These are phyloP conservation scores for Phyllosticta paracitricarpa DNA, from an alignment of 2,329 filamentous ascomycete species.

Conservation along the genomic window DNA sequence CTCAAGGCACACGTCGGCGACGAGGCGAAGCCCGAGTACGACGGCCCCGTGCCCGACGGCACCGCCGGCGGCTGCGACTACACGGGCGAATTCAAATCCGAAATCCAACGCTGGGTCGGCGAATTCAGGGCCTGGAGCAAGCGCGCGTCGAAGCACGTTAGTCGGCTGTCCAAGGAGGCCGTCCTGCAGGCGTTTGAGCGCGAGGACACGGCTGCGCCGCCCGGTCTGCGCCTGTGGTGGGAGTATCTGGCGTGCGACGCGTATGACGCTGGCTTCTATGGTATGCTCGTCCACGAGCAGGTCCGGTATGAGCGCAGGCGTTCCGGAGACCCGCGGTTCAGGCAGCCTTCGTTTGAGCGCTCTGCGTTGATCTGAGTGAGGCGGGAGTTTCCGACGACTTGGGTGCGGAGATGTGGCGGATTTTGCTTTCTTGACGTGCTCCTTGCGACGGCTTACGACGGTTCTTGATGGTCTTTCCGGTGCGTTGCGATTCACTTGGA, in stretches of 20 bases:
- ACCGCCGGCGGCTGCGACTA: conserved; percentile 13
- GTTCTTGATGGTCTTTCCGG: no score
- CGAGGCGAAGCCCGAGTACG: conserved; percentile 29
- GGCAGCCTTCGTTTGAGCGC: neutral
- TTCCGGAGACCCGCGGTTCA: neutral
- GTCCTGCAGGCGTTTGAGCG: conserved; percentile 31
- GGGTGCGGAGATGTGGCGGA: neutral
- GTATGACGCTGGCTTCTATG: conserved; percentile 34
- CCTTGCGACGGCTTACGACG: no score
- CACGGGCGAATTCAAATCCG: conserved; percentile 14
- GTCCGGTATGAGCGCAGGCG: neutral
- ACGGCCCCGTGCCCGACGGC: conserved; percentile 23
- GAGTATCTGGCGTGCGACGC: conserved; percentile 37
- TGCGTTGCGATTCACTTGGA: no score
- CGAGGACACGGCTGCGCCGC: conserved; percentile 30
- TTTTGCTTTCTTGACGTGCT: no score
- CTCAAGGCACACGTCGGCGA: conserved; percentile 30
- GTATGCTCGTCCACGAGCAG: conserved; percentile 23
- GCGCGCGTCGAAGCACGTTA: conserved; percentile 25
- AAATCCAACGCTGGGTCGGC: conserved; percentile 25
- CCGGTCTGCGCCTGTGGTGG: conserved; percentile 37
- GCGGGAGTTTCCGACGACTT: neutral
- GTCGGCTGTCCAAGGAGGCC: conserved; percentile 25
- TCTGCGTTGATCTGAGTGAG: neutral
- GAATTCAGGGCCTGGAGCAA: conserved; percentile 32